Evolutionary conservation across 306 rosid genomes (phyloP), one percentile per base, ranked within the genome.

Genomic region (Mimosa bimucronata): DNA sequence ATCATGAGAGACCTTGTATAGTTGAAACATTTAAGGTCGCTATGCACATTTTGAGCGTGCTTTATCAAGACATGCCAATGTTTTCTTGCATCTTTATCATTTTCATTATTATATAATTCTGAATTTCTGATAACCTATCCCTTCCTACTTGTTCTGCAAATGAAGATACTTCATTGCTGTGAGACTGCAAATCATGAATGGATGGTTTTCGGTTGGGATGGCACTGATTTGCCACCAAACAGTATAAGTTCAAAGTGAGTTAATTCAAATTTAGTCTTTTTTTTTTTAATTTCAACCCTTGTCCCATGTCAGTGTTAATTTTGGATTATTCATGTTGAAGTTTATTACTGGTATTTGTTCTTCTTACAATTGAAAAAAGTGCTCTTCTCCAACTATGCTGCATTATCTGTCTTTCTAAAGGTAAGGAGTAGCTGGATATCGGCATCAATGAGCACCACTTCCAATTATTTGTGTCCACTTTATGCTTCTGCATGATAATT

Each of bases 141-240:
- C 65, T 37, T 73, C 60, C 78, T 79, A 48, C 16, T 38, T 85
- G 71, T 70, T 68, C 80, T 75, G 19, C 75, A 34, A 31, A 44
- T 75, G 31, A 73, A 94, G 98, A 70, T 92, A 82, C 74, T 92
- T 73, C 83, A 90, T 82, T 78, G 76, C 77, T 67, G 74, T 64
- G 89, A 89, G 74, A 80, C 29, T 80, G 74, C 78, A 34, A 58
- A 82, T 42, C 83, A 78, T 73, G 77, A 79, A 41, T 85, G 90
- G 90, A 79, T 83, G 45, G 77, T 81, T 41, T 88, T 78, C 79
- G 86, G 84, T 46, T 95, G 98, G 98, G 98, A 95, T 79, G 96
- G 98, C 44, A 91, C 92, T 30, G 95, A 95, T 82, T 61, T 89
- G 48, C 86, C 83, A 8, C 90, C 97, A 16, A 81, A 67, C 28